phyloP scores from a whole-genome alignment of 2,329 filamentous ascomycete genomes.

The Malbranchea cinnamomea region DNA sequence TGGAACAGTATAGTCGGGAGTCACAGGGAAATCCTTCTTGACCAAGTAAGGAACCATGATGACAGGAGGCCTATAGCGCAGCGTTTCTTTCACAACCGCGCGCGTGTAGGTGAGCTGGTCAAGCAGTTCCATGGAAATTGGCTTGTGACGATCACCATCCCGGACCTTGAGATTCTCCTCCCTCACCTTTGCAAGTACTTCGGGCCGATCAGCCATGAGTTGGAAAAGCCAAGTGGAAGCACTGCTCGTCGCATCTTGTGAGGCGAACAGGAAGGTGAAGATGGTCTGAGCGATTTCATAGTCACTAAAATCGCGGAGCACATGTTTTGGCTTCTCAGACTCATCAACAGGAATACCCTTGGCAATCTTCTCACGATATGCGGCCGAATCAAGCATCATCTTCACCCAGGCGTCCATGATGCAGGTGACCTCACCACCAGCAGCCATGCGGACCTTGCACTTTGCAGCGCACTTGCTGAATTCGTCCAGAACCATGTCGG shows the following conservation, averaged over 20 bases:
- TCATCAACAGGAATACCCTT: slow-evolving; percentile 53
- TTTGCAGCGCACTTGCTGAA: slow-evolving; percentile 87
- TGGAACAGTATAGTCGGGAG: slow-evolving; percentile 72
- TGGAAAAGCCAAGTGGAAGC: slow-evolving; percentile 94
- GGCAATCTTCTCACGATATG: slow-evolving; percentile 63
- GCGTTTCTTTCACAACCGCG: slow-evolving; percentile 77
- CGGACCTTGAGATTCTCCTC: slow-evolving; percentile 74
- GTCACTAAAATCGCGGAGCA: slow-evolving; percentile 77
- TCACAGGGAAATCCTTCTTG: slow-evolving; percentile 92
- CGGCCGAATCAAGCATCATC: slow-evolving; percentile 71
- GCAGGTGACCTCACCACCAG: slow-evolving; percentile 72
- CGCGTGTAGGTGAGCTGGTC: slow-evolving; percentile 83
- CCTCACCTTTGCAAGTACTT: slow-evolving; percentile 74
- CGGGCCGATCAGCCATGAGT: slow-evolving; percentile 82
- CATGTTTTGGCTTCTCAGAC: slow-evolving; percentile 63
- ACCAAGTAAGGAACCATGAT: slow-evolving; percentile 91
- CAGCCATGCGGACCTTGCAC: slow-evolving; percentile 80
- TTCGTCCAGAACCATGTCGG: slow-evolving; percentile 79
- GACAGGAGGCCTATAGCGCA: slow-evolving; percentile 89
- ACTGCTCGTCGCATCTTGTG: slow-evolving; percentile 90
- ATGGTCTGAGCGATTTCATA: slow-evolving; percentile 85
- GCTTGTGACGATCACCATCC: slow-evolving; percentile 55
- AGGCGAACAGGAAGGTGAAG: slow-evolving; percentile 94
- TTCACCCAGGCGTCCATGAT: slow-evolving; percentile 94
- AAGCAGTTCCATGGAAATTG: slow-evolving; percentile 68